These are phyloP conservation scores for Dichotomopilus funicola DNA, from an alignment of 2,329 filamentous ascomycete species.

Conservation along the genomic window DNA sequence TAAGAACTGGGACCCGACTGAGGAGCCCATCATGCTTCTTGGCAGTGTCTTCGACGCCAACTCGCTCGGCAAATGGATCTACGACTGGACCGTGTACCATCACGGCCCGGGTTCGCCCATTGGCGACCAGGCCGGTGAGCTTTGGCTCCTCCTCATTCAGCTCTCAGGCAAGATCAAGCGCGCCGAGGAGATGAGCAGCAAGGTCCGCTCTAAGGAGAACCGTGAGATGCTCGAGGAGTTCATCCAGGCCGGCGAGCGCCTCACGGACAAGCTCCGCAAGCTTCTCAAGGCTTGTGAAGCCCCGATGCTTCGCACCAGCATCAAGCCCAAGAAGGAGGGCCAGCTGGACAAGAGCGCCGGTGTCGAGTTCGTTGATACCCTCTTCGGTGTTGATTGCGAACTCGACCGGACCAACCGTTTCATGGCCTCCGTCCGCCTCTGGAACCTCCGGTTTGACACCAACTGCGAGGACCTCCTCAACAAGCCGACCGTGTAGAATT, in stretches of 20 bases:
- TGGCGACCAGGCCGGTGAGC: constrained; percentile 83
- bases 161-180: constrained; percentile 90
- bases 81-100: constrained; percentile 96
- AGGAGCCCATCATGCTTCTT: constrained; percentile 87
- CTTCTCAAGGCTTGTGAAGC: constrained; percentile 87
- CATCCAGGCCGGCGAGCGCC: constrained; percentile 76
- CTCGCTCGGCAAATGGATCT: constrained; percentile 97
- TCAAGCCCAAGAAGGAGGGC: constrained; percentile 67
- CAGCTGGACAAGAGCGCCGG: constrained; percentile 88
- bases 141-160: constrained; percentile 93
- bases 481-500: constrained; percentile 47
- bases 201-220: constrained; percentile 66
- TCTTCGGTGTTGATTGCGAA: constrained; percentile 88
- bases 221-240: constrained; percentile 84
- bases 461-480: constrained; percentile 87
- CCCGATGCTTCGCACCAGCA: constrained; percentile 69
- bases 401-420: constrained; percentile 85
- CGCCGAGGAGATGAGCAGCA: constrained; percentile 68
- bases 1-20: constrained; percentile 96
- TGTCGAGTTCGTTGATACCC: constrained; percentile 89
- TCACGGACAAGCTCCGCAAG: constrained; percentile 77
- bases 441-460: constrained; percentile 90
- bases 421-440: constrained; percentile 81
- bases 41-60: constrained; percentile 97
- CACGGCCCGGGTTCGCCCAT: constrained; percentile 77